phyloP scores from a whole-genome alignment of 331 rosid species.

The Acacia concinna region DNA sequence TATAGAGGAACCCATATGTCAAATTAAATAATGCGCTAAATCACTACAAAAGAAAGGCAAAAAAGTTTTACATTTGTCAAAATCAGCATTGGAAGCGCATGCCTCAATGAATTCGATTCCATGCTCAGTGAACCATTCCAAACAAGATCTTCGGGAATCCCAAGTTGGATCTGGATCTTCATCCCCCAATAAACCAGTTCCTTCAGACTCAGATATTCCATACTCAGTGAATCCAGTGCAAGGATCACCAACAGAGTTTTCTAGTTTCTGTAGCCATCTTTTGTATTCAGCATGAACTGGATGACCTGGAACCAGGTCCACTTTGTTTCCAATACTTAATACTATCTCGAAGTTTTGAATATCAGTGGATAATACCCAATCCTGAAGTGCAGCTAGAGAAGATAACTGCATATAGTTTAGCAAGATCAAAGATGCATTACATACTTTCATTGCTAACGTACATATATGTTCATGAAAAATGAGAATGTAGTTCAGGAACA shows the following conservation, averaged over 20 bases:
- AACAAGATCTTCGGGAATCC: constrained; percentile 60
- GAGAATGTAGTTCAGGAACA: constrained; percentile 10
- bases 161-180: constrained; percentile 53
- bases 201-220: constrained; percentile 82
- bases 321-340: constrained; percentile 88
- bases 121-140: constrained; percentile 77
- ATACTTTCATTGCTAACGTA: neutral
- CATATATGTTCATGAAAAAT: neutral
- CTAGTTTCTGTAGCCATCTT: constrained; percentile 54
- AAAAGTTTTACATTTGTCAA: constrained; percentile 67
- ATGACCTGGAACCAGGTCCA: constrained; percentile 77
- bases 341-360: constrained; percentile 70
- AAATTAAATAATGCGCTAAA: constrained; percentile 2
- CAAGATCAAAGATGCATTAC: constrained; percentile 10
- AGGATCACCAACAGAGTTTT: constrained; percentile 45
- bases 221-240: constrained; percentile 46
- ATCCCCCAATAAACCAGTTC: constrained; percentile 69
- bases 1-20: constrained; percentile 8
- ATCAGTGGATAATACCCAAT: constrained; percentile 68
- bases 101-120: constrained; percentile 83
- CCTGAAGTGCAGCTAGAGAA: constrained; percentile 59
- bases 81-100: constrained; percentile 77
- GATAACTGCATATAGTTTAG: constrained; percentile 52
- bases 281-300: constrained; percentile 81
- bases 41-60: constrained; percentile 17